A percentile compares a stretch with the other conserved stretches of the same genome.
Conservation (phyloP, 768 basidiomycete species). For the Leccinum aurantiacum region DNA sequence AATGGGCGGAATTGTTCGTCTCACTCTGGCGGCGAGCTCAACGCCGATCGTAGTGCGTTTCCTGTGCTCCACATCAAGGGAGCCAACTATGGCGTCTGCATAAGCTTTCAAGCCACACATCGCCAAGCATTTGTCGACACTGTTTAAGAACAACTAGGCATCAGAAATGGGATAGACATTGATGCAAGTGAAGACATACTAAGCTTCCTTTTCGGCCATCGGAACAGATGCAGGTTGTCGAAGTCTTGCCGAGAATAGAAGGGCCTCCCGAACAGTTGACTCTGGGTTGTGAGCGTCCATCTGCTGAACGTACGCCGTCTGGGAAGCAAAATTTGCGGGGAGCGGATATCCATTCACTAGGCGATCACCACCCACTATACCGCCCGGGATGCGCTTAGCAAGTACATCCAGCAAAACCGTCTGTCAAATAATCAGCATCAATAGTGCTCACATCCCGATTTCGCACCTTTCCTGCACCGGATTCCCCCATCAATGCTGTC, state of each 20-base stretch:
- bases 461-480: conserved; percentile 34
- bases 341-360: conserved; percentile 55
- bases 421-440: conserved; percentile 23
- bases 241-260: conserved; percentile 75
- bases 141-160: conserved; percentile 9
- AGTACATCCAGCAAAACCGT: conserved; percentile 61
- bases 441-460: background rate
- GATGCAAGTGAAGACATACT: conserved; percentile 48
- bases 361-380: conserved; percentile 50
- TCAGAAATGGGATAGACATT: background rate
- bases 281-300: conserved; percentile 77
- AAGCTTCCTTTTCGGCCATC: conserved; percentile 70
- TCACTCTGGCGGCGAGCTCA: conserved; percentile 56
- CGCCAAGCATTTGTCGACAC: conserved; percentile 57
- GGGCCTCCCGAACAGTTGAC: conserved; percentile 77
- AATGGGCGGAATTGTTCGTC: background rate
- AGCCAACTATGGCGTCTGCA: conserved; percentile 65
- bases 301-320: conserved; percentile 62
- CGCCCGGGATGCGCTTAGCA: conserved; percentile 48
- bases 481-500: conserved; percentile 53
- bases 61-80: conserved; percentile 46
- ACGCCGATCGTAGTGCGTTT: conserved; percentile 63
- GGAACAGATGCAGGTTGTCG: conserved; percentile 71
- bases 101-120: conserved; percentile 64
- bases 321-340: conserved; percentile 60